These are phyloP conservation scores for Fusarium floridanum DNA, from an alignment of 2,329 filamentous ascomycete genomes.

Conservation along the genomic window DNA sequence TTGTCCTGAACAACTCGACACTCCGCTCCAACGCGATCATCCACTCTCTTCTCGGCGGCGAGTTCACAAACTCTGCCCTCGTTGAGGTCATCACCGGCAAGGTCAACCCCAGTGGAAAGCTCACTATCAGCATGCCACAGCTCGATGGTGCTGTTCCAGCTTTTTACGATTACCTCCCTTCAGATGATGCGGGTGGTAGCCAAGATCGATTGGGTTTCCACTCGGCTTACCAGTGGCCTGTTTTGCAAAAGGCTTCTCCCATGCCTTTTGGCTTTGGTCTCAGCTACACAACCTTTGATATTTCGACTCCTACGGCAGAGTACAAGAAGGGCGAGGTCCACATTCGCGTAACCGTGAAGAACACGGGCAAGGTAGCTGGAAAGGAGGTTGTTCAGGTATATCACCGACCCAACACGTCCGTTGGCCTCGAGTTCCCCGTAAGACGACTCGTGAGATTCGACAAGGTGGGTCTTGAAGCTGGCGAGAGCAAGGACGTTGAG, in stretches of 20 bases:
- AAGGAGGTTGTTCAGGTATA: slow-evolving; percentile 67
- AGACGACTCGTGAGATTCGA: slow-evolving; percentile 72
- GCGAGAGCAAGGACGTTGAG: slow-evolving; percentile 59
- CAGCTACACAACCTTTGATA: slow-evolving; percentile 72
- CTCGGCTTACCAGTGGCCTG: slow-evolving; percentile 54
- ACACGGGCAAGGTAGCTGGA: slow-evolving; percentile 65
- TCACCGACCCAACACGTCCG: slow-evolving; percentile 61
- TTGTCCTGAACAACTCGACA: slow-evolving; percentile 47
- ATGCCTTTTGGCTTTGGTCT: slow-evolving; percentile 71
- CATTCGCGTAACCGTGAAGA: slow-evolving; percentile 66
- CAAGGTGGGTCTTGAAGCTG: slow-evolving; percentile 70
- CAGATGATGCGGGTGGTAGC: slow-evolving; percentile 71
- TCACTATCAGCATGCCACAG: slow-evolving; percentile 62
- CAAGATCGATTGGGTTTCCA: slow-evolving; percentile 68
- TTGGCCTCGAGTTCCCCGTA: slow-evolving; percentile 60
- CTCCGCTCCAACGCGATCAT: slow-evolving; percentile 66
- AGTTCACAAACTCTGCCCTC: slow-evolving; percentile 74
- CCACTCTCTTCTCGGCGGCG: slow-evolving; percentile 72
- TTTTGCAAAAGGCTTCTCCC: slow-evolving; percentile 35
- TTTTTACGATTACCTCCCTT: slow-evolving; percentile 75
- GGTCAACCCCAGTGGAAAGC: slow-evolving; percentile 64
- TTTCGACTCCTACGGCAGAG: slow-evolving; percentile 53
- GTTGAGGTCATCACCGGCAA: slow-evolving; percentile 73
- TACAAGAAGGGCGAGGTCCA: slow-evolving; percentile 56
- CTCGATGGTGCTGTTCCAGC: slow-evolving; percentile 63